Conservation (phyloP, 305 asterid genomes). For the Solanum aculeatissimum region DNA sequence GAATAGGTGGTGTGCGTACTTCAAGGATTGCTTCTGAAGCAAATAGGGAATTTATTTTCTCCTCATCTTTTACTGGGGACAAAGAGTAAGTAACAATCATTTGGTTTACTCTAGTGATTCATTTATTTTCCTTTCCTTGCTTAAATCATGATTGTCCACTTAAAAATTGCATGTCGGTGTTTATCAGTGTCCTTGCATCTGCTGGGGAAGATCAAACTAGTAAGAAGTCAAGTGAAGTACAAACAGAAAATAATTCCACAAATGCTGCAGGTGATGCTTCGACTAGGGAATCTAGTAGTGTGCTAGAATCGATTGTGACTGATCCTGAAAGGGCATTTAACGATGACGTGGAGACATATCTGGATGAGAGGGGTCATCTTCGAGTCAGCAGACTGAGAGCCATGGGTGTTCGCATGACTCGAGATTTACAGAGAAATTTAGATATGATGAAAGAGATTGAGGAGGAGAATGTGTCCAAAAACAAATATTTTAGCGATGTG, state of each 20-base stretch:
- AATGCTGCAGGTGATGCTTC: conserved; percentile 15
- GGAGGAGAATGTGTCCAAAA: conserved; percentile 25
- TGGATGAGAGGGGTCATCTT: conserved; percentile 78
- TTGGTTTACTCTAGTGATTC: not conserved
- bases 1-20: conserved; percentile 79
- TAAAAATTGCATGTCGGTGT: not conserved
- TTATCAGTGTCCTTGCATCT: conserved; percentile 58
- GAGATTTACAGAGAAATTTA: conserved; percentile 90
- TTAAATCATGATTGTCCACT: conserved; percentile 3
- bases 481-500: conserved; percentile 8
- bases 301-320: conserved; percentile 22
- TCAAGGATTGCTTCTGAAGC: conserved; percentile 98
- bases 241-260: conserved; percentile 15
- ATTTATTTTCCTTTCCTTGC: conserved; percentile 2
- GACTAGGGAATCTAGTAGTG: conserved; percentile 19
- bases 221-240: conserved; percentile 28
- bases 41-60: conserved; percentile 88
- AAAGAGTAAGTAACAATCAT: conserved; percentile 43
- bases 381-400: conserved; percentile 86
- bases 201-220: conserved; percentile 44
- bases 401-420: conserved; percentile 93
- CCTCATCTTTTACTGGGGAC: conserved; percentile 85
- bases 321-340: conserved; percentile 39
- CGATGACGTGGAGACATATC: conserved; percentile 77
- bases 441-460: conserved; percentile 89